phyloP scores from a whole-genome alignment of 495 filamentous ascomycete species.

The Tuber magnatum region DNA sequence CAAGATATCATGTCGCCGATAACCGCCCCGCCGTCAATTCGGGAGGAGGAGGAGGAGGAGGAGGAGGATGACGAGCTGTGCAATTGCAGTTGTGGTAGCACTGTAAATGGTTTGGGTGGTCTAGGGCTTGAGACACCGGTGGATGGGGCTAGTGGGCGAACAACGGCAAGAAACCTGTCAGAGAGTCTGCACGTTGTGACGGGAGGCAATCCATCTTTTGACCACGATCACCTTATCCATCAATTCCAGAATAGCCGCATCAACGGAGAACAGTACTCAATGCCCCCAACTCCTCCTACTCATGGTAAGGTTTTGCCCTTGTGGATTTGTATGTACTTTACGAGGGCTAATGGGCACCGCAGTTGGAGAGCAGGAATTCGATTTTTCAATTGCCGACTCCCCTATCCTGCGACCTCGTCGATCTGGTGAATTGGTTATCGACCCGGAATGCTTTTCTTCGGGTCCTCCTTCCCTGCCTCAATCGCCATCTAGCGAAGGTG shows the following conservation, averaged over 20 bases:
- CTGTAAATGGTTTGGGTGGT: constrained; percentile 17
- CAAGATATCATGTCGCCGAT: constrained; percentile 22
- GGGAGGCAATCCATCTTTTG: constrained; percentile 18
- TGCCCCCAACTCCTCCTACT: constrained; percentile 40
- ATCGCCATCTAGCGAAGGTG: constrained; percentile 35
- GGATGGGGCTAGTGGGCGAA: constrained; percentile 28
- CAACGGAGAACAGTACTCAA: constrained; percentile 7
- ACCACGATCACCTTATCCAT: constrained; percentile 28
- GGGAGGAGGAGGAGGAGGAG: constrained; percentile 37
- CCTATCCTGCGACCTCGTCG: constrained; percentile 24
- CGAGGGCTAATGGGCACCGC: constrained; percentile 13
- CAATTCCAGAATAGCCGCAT: constrained; percentile 18
- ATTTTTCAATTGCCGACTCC: constrained; percentile 19
- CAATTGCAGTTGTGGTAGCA: constrained; percentile 25
- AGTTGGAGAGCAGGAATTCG: constrained; percentile 37
- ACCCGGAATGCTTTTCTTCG: constrained; percentile 39
- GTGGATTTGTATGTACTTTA: constrained; percentile 11
- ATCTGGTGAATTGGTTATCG: constrained; percentile 34
- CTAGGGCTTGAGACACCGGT: constrained; percentile 29
- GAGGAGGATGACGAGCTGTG: constrained; percentile 30
- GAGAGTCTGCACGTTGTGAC: constrained; percentile 29
- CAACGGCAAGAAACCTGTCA: constrained; percentile 28
- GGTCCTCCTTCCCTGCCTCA: constrained; percentile 33
- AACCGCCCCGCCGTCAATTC: constrained; percentile 33
- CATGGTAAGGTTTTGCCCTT: constrained; percentile 32